Conservation (phyloP, 192 early-diverging fungal genomes). For the Entomortierella chlamydospora region DNA sequence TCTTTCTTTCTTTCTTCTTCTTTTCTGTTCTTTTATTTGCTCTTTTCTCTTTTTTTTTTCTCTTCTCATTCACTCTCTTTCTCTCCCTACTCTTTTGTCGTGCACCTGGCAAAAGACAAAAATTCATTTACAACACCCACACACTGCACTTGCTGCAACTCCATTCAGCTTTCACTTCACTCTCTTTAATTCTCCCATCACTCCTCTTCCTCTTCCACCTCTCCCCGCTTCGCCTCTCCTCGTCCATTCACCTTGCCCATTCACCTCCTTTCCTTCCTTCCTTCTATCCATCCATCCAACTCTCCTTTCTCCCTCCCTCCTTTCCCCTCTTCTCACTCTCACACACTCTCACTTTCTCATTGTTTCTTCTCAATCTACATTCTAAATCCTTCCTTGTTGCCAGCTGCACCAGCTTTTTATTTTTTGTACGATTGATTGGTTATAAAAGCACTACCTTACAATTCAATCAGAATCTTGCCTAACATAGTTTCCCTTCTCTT, state of each 20-base stretch:
- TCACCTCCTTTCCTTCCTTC: neutral
- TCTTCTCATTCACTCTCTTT: neutral
- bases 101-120: no score
- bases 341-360: constrained; percentile 19
- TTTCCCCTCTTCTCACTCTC: constrained; percentile 13
- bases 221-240: neutral
- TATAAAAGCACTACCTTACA: no score
- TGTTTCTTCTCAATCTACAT: neutral
- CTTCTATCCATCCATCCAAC: no score
- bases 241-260: neutral
- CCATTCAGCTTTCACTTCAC: neutral
- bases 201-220: neutral
- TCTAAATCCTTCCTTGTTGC: no score
- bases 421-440: neutral
- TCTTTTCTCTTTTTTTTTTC: neutral
- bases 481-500: no score
- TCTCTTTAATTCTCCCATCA: neutral
- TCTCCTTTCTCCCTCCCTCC: neutral
- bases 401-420: neutral
- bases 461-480: no score
- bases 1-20: constrained; percentile 1
- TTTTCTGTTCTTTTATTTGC: no score
- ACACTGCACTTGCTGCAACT: neutral
- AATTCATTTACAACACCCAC: neutral
- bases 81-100: neutral